These are phyloP conservation scores for Lentithecium fluviatile DNA, from an alignment of 495 filamentous ascomycete genomes.

Conservation along the genomic window DNA sequence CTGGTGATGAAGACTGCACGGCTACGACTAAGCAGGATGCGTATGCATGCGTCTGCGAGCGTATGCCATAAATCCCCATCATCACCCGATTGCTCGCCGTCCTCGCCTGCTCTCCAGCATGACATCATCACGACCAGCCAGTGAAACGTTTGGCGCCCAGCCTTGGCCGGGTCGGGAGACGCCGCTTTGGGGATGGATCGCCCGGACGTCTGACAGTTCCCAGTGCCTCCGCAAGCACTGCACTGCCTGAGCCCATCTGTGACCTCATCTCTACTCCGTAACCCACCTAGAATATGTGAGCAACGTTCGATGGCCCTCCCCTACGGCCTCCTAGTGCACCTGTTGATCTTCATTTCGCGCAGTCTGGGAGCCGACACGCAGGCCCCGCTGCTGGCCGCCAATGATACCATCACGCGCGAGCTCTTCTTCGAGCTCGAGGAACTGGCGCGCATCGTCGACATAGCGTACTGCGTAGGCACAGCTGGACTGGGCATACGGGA, in stretches of 20 bases:
- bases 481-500: constrained; percentile 66
- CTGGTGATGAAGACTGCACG: not conserved
- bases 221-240: not conserved
- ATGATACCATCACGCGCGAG: constrained; percentile 53
- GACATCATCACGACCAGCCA: constrained; percentile 6
- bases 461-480: constrained; percentile 90
- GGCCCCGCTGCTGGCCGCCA: constrained; percentile 29
- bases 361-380: constrained; percentile 13
- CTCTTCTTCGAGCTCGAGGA: constrained; percentile 85
- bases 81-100: constrained; percentile 6
- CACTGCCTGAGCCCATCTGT: not conserved
- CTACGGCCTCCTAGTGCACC: constrained; percentile 20
- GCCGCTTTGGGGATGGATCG: not conserved
- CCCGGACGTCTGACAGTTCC: not conserved
- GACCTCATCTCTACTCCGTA: not conserved
- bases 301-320: constrained; percentile 14
- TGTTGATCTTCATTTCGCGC: constrained; percentile 7
- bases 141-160: not conserved
- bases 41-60: constrained; percentile 23
- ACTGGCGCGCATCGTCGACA: constrained; percentile 83
- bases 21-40: no score
- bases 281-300: constrained; percentile 26
- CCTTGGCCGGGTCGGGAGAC: not conserved
- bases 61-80: not conserved
- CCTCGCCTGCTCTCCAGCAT: not conserved